Base-by-base conservation (phyloP, 2,329 filamentous ascomycete genomes). In the Sarocladium oryzae region DNA sequence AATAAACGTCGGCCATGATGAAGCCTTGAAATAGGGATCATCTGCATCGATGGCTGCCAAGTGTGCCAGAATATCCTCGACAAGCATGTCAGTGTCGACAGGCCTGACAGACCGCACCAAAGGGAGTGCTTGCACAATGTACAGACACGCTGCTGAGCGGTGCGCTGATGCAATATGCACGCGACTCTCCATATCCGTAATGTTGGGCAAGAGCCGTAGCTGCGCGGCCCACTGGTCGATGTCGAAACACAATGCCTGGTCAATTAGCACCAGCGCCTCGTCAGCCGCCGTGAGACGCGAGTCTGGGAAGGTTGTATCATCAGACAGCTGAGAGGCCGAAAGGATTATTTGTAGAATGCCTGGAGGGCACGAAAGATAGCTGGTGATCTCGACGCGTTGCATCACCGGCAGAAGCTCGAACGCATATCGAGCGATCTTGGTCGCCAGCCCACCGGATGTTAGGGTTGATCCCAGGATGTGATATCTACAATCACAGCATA, bases 1-100 rank as follows among this genome's bases (percentile, higher is more conserved):
- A 26, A 82, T 71, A 55, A 82, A 81, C 0, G 77, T 69, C 1
- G 79, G 77, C 78, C 78, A 82, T n/a, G 75, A 75, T 2, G 77
- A 79, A 7, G 75, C 79, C 59, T 81, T 82, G 66, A 79, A 82
- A 37, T 80, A 69, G 6, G 72, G 70, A 57, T 79, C 76, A 2
- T 67, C 61, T 18, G 71, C 69, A 24, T 66, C 67, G 32, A 82
- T 70, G 50, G 69, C 65, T 5, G 71, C 72, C 21, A 82, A 66
- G 53, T 80, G 73, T n/a, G 64, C 57, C 2, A 81, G 64, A 33
- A 79, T 76, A 30, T 78, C 76, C 21, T 67, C 60, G 3, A 76
- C 72, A 2, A 82, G 68, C 8, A 73, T 58, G 41, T 70, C 60
- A 20, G 69, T 69, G 40, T 73, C 70, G 24, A 77, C 65, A 2